Percentiles rank a stretch among this genome's conserved stretches.
phyloP scores from a whole-genome alignment of 495 filamentous ascomycete genomes.

The Podospora anserina region DNA sequence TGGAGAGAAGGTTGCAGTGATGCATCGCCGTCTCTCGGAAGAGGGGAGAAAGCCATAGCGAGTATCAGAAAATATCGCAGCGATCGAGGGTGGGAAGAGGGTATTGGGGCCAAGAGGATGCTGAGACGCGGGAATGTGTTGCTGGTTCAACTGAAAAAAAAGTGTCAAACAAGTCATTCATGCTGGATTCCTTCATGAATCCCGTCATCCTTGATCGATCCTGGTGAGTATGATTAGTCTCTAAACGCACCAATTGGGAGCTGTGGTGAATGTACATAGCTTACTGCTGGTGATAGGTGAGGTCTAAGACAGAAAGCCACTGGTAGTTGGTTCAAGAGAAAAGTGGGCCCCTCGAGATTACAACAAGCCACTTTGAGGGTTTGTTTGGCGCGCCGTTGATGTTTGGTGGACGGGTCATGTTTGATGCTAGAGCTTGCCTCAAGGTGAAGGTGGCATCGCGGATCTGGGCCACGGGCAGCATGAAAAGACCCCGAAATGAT shows the following conservation, averaged over 20 bases:
- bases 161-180: not conserved
- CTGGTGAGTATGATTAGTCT: not conserved
- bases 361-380: not conserved
- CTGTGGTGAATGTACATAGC: not conserved
- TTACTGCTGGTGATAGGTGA: not conserved
- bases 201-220: too few relatives aligned
- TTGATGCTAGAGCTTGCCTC: not conserved
- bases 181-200: not conserved
- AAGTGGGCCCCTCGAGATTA: conserved; percentile 2
- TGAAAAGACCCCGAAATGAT: conserved; percentile 18
- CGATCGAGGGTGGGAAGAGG: not conserved
- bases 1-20: conserved; percentile 8
- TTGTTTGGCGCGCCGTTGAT: not conserved
- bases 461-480: conserved; percentile 2
- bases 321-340: not conserved
- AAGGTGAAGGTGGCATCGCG: conserved; percentile 8
- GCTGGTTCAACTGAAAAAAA: not conserved
- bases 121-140: not conserved
- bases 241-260: not conserved
- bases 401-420: conserved; percentile 3
- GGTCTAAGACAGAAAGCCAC: not conserved
- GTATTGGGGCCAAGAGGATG: not conserved
- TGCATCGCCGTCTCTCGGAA: conserved; percentile 4
- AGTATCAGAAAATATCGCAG: not conserved
- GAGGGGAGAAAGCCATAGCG: not conserved